Base-by-base conservation (phyloP, 2,329 filamentous ascomycete genomes). In the Aureobasidium sp. region DNA sequence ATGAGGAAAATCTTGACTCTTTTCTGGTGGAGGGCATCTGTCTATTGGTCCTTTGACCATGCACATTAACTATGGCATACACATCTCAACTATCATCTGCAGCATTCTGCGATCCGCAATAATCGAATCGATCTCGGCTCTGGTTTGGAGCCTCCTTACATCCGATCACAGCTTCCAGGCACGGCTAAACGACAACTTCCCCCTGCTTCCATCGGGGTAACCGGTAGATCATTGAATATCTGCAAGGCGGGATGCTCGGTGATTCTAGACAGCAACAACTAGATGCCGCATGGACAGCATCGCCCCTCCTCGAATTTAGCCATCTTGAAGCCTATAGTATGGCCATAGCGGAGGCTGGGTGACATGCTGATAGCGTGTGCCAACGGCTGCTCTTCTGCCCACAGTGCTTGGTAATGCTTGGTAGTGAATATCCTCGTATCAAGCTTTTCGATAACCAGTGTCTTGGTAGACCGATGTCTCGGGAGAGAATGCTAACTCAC, bases 381-480 rank as follows among this genome's bases (percentile, higher is more conserved):
- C 46, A n/a, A 29, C 46, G 26, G 46, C 17, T 13, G 26, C 26
- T 32, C 43, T 24, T 17, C 24, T 46, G 41, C 53, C 20, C 29
- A 57, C 27, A 46, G 26, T 44, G 53, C 53, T 57, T 57, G 53
- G 53, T 46, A 46, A 46, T 44, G 53, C 53, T 57, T 57, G 53
- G 29, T 46, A 29, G 17, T 26, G 15, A n/a, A 12, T 5, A n/a
- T 52, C 12, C 6, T n/a, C 8, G 32, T 4, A 46, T 10, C 41
- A 57, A 57, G 53, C 53, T 24, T 57, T 46, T 17, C 41, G 20
- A 32, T 26, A 55, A 55, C 24, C 51, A 27, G 24, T 5, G 36
- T 32, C 37, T 43, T 32, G 51, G 51, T 43, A 43, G 20, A 55
- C 51, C 37, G 9, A 32, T 15, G 13, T 53, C 24, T 53, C 29